A percentile compares a stretch with the other conserved stretches of the same genome.
These are phyloP conservation scores for Suhomyces xylopsoci DNA, from an alignment of 805 yeast genomes.

Conservation along the genomic window DNA sequence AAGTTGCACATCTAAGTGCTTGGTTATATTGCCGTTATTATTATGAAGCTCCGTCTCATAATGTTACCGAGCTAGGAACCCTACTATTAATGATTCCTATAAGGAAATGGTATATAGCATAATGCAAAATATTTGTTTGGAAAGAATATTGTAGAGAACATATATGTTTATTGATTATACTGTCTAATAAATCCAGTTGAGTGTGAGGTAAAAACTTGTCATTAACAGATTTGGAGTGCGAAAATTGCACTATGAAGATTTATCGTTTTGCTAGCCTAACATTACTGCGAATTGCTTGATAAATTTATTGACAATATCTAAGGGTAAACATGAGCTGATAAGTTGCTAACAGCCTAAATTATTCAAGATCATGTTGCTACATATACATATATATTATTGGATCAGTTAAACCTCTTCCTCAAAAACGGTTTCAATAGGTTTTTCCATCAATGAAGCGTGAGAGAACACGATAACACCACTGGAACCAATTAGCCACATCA, in stretches of 20 bases:
- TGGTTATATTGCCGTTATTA: slow-evolving; percentile 7
- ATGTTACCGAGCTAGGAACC: slow-evolving; percentile 5
- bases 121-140: slow-evolving; percentile 9
- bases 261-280: too few species aligned
- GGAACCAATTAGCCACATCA: slow-evolving; percentile 90
- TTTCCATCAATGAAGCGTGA: slow-evolving; percentile 90
- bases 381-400: not conserved
- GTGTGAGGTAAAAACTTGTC: not conserved
- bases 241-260: too few species aligned
- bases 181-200: too few species aligned
- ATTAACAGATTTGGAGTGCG: not conserved
- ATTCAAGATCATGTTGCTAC: not conserved
- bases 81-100: slow-evolving; percentile 2
- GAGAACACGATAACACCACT: slow-evolving; percentile 73
- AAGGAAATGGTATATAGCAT: slow-evolving; percentile 8
- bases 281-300: too few species aligned
- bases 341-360: not conserved
- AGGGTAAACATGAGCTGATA: not conserved
- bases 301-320: not conserved
- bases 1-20: slow-evolving; percentile 84
- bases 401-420: slow-evolving; percentile 61
- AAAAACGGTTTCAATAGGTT: slow-evolving; percentile 92
- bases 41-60: slow-evolving; percentile 7
- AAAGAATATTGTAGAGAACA: not conserved
- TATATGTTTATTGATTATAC: too few species aligned